These are phyloP conservation scores for Aureobasidium sp. DNA, from an alignment of 2,329 filamentous ascomycete genomes.

Conservation along the genomic window DNA sequence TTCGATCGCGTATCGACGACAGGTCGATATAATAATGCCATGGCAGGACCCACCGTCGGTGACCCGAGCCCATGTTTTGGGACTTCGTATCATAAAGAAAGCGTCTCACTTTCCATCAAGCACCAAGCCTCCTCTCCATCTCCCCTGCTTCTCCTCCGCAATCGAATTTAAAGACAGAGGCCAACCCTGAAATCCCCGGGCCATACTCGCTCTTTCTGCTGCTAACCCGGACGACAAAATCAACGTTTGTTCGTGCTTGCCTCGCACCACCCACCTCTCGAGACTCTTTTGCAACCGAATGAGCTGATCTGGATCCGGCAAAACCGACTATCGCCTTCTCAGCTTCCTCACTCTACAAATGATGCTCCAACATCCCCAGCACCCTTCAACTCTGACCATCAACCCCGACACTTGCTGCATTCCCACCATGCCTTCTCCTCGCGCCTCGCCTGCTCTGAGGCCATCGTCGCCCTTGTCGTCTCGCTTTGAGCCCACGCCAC, in stretches of 20 bases:
- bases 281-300: not conserved
- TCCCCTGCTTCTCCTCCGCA: not conserved
- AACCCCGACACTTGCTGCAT: not conserved
- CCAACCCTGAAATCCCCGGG: not conserved
- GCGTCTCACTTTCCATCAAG: conserved; percentile 12
- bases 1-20: conserved; percentile 7
- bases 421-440: conserved; percentile 29
- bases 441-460: conserved; percentile 27
- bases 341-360: not conserved
- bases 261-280: not conserved
- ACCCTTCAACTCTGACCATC: not conserved
- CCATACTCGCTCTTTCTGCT: conserved; percentile 6
- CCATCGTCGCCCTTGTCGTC: conserved; percentile 30
- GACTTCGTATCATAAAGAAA: not conserved
- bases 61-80: not conserved
- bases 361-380: conserved; percentile 13
- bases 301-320: not conserved
- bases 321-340: not conserved
- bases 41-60: conserved; percentile 8
- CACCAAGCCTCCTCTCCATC: conserved; percentile 1
- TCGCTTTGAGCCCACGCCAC: conserved; percentile 22
- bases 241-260: conserved; percentile 2
- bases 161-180: not conserved
- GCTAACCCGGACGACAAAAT: not conserved
- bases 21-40: conserved; percentile 12